phyloP scores from a whole-genome alignment of 306 rosid genomes.

The Vigna trinervia region DNA sequence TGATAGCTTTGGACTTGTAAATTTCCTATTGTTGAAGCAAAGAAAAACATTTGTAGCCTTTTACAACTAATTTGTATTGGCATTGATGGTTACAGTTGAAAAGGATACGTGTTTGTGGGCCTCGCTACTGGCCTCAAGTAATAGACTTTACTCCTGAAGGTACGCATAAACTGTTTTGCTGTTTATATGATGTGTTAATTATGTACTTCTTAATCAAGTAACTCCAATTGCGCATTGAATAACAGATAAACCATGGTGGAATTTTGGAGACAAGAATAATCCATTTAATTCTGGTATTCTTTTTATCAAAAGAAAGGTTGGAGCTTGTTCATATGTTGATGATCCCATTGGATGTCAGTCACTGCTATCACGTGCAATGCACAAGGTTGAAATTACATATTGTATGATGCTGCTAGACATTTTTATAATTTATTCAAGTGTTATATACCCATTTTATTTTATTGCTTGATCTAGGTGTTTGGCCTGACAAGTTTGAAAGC shows the following conservation, averaged over 20 bases:
- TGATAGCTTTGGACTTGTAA: slow-evolving; percentile 41
- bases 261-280: slow-evolving; percentile 75
- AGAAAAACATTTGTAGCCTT: slow-evolving; percentile 35
- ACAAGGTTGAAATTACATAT: slow-evolving; percentile 69
- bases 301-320: slow-evolving; percentile 92
- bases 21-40: slow-evolving; percentile 32
- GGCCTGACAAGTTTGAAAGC: slow-evolving; percentile 76
- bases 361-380: slow-evolving; percentile 92
- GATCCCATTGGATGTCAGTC: slow-evolving; percentile 98
- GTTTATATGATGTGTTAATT: slow-evolving; percentile 29
- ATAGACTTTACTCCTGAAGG: slow-evolving; percentile 87
- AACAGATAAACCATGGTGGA: slow-evolving; percentile 98
- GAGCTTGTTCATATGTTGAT: slow-evolving; percentile 97
- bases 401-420: slow-evolving; percentile 21
- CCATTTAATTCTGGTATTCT: slow-evolving; percentile 91
- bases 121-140: slow-evolving; percentile 94
- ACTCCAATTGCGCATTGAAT: slow-evolving; percentile 36
- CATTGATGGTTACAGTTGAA: slow-evolving; percentile 71
- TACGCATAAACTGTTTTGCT: slow-evolving; percentile 44
- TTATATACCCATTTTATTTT: slow-evolving; percentile 29
- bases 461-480: slow-evolving; percentile 71
- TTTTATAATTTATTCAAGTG: slow-evolving; percentile 15
- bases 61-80: slow-evolving; percentile 36
- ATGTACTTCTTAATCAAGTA: slow-evolving; percentile 34
- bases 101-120: slow-evolving; percentile 85